Conservation (phyloP, 495 filamentous ascomycete genomes). For the Lentithecium fluviatile region DNA sequence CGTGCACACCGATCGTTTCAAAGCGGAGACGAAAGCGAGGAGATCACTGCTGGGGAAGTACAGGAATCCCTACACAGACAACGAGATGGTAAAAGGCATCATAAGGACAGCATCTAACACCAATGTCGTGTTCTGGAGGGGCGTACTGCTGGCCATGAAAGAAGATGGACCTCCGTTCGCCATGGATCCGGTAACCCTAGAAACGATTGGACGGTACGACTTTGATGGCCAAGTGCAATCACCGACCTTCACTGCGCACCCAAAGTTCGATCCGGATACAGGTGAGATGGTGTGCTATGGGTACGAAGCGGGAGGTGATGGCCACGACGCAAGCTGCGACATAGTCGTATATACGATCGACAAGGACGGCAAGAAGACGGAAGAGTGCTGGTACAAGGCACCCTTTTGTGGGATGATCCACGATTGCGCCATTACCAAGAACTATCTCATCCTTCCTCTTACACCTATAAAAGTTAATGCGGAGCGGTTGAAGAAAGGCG, state of each 20-base stretch:
- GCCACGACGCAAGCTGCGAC: constrained; percentile 34
- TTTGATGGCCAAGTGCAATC: constrained; percentile 57
- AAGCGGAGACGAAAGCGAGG: constrained; percentile 32
- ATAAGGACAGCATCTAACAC: constrained; percentile 36
- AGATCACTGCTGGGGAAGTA: constrained; percentile 32
- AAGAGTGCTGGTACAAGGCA: constrained; percentile 38
- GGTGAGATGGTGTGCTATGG: constrained; percentile 47
- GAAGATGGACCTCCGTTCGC: constrained; percentile 38
- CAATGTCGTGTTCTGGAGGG: constrained; percentile 37
- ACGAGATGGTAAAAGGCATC: constrained; percentile 36
- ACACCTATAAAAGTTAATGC: constrained; percentile 32
- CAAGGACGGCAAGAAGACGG: constrained; percentile 35
- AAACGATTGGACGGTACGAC: constrained; percentile 36
- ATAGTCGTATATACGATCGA: constrained; percentile 37
- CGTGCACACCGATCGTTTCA: constrained; percentile 35
- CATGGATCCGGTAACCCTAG: constrained; percentile 34
- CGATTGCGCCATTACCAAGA: constrained; percentile 35
- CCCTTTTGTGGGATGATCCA: constrained; percentile 39
- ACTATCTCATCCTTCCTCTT: constrained; percentile 34
- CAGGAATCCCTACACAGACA: constrained; percentile 36
- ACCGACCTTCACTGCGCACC: constrained; percentile 60
- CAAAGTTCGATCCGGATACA: constrained; percentile 59
- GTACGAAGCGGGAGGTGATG: constrained; percentile 43
- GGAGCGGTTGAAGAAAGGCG: constrained; percentile 34
- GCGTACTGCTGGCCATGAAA: constrained; percentile 35